Conservation (phyloP, 768 basidiomycete species). For the Grammothele lineata region DNA sequence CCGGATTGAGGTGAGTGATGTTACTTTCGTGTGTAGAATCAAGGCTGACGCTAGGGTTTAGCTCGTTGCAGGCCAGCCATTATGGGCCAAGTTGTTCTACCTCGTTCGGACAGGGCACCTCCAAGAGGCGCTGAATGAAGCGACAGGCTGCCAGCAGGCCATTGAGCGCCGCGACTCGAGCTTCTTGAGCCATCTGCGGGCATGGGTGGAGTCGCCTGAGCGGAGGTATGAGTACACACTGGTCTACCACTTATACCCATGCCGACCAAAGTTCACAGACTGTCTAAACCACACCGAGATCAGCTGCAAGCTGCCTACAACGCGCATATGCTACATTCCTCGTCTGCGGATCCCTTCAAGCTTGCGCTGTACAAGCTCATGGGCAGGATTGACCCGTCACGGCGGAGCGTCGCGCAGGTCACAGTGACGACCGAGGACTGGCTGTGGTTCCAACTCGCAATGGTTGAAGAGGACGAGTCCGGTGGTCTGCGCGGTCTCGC, state of each 20-base stretch:
- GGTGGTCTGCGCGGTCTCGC: constrained; percentile 69
- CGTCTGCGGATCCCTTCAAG: constrained; percentile 91
- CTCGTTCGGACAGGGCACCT: constrained; percentile 83
- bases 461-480: constrained; percentile 85
- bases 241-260: not conserved
- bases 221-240: constrained; percentile 51
- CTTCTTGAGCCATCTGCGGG: constrained; percentile 77
- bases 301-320: constrained; percentile 79
- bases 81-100: constrained; percentile 95
- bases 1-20: constrained; percentile 70
- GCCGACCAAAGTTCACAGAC: constrained; percentile 31
- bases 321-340: constrained; percentile 84
- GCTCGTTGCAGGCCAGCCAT: constrained; percentile 80
- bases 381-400: constrained; percentile 82
- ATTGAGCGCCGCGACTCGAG: constrained; percentile 76
- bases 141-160: constrained; percentile 61
- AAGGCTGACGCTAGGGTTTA: constrained; percentile 27
- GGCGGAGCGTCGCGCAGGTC: constrained; percentile 76
- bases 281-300: constrained; percentile 72
- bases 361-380: constrained; percentile 94
- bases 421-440: constrained; percentile 95
- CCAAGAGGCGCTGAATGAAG: constrained; percentile 77
- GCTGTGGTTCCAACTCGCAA: constrained; percentile 94
- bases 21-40: not conserved
- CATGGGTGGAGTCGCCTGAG: constrained; percentile 80